Evolutionary conservation across 352 stramenopile species (phyloP), one percentile per base, ranked within the genome.

Genomic region (Globisporangium cylindrosporum): DNA sequence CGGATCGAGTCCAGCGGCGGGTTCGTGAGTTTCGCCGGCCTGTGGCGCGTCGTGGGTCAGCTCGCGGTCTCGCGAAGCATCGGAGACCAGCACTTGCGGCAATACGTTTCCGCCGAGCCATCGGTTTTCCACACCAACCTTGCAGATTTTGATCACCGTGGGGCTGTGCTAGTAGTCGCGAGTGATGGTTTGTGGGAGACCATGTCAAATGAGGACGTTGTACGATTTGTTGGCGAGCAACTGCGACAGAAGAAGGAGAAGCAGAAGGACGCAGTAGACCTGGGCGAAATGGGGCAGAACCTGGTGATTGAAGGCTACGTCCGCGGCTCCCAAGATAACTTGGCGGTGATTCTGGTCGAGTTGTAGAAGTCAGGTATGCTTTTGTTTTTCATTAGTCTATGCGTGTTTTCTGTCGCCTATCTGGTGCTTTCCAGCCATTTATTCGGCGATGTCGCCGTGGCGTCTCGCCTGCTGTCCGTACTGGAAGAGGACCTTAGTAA

Each of bases 291-390:
- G 55, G 90, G 92, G 12, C 74, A 92, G 55, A 64, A 86, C 20
- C 70, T 98, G n/a, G 82, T 95, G 6, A 76, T 93, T 24, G 93
- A 98, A 72, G 90, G 93, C 34, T 98, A 97, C 69, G 82, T 98
- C n/a, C 84, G 94, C 57, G 96, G 97, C 57, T 98, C 90, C 58
- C 89, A 90, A 5, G 97, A 99, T 71, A 99, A 99, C 67, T 93
- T 98, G 69, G 96, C 92, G 32, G 86, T 97, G 18, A 85, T 92
- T 10, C 64, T 90, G 2, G 73, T 89, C 5, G 66, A 55, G 24
- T 60, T 81, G 15, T 49, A 25, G 55, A 8, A 55, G 14, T 8
- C 32, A 60, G 36, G 41, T 1, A 24, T 36, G 22, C 1, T 9
- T 9, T 18, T 9, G 32, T 36, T 61, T 27, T 43, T 25, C 51